These are phyloP conservation scores for Agrocybe chaxingu DNA, from an alignment of 768 basidiomycete species.

Conservation along the genomic window DNA sequence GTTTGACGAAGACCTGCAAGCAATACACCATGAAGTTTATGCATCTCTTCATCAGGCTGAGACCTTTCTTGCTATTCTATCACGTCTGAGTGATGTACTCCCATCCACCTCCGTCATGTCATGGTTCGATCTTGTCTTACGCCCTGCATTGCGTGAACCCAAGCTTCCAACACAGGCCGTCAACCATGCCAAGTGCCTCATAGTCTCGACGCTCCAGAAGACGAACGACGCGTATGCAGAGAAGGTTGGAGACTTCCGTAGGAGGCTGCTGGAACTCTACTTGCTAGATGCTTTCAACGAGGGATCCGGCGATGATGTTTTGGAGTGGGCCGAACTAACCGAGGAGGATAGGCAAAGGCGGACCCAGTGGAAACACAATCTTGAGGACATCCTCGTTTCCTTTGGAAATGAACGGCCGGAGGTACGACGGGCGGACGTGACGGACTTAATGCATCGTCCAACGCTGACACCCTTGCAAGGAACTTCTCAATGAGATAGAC, in stretches of 20 bases:
- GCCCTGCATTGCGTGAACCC: constrained; percentile 75
- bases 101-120: constrained; percentile 67
- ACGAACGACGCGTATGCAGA: constrained; percentile 40
- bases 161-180: constrained; percentile 56
- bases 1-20: constrained; percentile 67
- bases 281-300: constrained; percentile 77
- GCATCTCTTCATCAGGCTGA: constrained; percentile 59
- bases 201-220: constrained; percentile 57
- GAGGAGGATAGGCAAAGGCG: constrained; percentile 56
- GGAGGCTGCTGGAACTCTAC: constrained; percentile 70
- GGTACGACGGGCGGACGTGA: constrained; percentile 37
- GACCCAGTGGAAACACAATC: constrained; percentile 70
- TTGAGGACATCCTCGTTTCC: constrained; percentile 70
- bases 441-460: constrained; percentile 1
- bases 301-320: constrained; percentile 64
- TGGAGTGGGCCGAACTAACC: constrained; percentile 73
- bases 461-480: constrained; percentile 36
- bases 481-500: constrained; percentile 66
- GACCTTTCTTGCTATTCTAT: constrained; percentile 62
- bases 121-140: constrained; percentile 81
- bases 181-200: constrained; percentile 68
- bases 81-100: constrained; percentile 59
- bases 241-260: constrained; percentile 63
- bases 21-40: constrained; percentile 59
- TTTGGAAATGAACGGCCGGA: constrained; percentile 62